Evolutionary conservation across 371 early-diverging fungal genomes (phyloP).

Genomic region (Dichotomocladium elegans): DNA sequence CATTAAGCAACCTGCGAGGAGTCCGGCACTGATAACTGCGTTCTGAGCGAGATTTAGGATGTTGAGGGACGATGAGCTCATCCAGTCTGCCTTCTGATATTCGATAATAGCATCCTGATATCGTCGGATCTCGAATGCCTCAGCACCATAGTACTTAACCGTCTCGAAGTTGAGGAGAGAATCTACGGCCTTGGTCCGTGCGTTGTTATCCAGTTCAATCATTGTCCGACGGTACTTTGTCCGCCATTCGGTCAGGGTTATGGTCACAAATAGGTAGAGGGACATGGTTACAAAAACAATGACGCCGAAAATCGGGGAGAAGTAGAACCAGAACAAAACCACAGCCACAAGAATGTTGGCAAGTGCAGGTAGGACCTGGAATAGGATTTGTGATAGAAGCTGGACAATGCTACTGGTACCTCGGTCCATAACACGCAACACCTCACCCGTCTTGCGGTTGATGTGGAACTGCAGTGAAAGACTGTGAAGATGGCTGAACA

Average conservation of each 20-base stretch:
- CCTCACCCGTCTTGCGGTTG: conserved; percentile 93
- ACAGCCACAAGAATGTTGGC: conserved; percentile 86
- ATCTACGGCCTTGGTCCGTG: conserved; percentile 81
- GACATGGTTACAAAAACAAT: conserved; percentile 87
- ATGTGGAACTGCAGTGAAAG: conserved; percentile 88
- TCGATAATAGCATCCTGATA: conserved; percentile 72
- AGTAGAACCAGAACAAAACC: conserved; percentile 61
- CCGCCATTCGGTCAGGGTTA: conserved; percentile 90
- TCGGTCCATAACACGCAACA: conserved; percentile 83
- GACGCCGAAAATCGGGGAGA: conserved; percentile 76
- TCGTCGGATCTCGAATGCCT: conserved; percentile 73
- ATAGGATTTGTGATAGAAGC: conserved; percentile 76
- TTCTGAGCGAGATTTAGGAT: conserved; percentile 85
- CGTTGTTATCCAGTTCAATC: conserved; percentile 73
- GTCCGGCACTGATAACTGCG: conserved; percentile 76
- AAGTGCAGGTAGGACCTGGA: conserved; percentile 86
- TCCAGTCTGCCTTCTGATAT: conserved; percentile 82
- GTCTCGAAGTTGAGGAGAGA: conserved; percentile 95
- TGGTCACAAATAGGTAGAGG: conserved; percentile 77
- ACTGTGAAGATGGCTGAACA: conserved; percentile 85
- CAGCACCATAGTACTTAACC: conserved; percentile 85
- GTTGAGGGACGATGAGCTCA: conserved; percentile 64
- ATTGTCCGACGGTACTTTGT: conserved; percentile 77
- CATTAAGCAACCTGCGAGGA: conserved; percentile 72
- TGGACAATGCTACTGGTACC: conserved; percentile 80